These are phyloP conservation scores for Cylindrotheca closterium DNA, from an alignment of 108 stramenopile genomes.

Conservation along the genomic window DNA sequence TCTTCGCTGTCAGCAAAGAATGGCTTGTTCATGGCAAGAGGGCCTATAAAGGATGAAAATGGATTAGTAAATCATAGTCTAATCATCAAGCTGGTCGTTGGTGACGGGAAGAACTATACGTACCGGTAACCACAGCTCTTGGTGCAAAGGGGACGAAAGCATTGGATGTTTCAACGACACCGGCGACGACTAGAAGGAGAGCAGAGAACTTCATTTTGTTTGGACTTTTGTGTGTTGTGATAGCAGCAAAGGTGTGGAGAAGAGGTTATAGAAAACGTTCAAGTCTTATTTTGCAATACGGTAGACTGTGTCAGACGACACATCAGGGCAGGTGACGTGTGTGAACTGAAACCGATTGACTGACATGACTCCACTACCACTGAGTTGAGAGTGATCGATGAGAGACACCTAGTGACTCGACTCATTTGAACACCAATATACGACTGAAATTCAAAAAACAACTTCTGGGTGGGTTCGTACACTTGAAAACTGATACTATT, in stretches of 20 bases:
- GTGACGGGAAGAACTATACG: too few relatives aligned
- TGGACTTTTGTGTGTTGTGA: neutral
- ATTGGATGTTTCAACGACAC: slow-evolving; percentile 3
- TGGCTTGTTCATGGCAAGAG: slow-evolving; percentile 12
- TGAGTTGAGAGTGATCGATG: too few relatives aligned
- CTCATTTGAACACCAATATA: too few relatives aligned
- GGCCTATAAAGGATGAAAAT: neutral
- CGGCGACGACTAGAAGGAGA: slow-evolving; percentile 1
- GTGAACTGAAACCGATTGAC: too few relatives aligned
- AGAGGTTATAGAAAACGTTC: neutral
- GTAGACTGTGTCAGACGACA: neutral
- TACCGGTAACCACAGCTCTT: neutral
- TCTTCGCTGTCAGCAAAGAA: slow-evolving; percentile 11
- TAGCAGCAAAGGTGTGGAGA: neutral
- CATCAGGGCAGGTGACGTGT: too few relatives aligned
- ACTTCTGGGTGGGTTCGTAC: too few relatives aligned
- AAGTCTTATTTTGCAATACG: neutral
- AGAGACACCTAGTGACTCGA: too few relatives aligned
- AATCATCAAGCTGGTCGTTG: too few relatives aligned
- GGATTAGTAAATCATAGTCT: too few relatives aligned
- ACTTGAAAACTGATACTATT: too few relatives aligned
- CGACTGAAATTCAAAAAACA: too few relatives aligned
- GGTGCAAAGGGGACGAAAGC: slow-evolving; percentile 17
- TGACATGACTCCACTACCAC: too few relatives aligned
- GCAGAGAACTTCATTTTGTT: slow-evolving; percentile 11